A percentile compares a stretch with the other conserved stretches of the same genome.
Conservation (phyloP, 2,329 filamentous ascomycete genomes). For the Davidsoniella virescens region DNA sequence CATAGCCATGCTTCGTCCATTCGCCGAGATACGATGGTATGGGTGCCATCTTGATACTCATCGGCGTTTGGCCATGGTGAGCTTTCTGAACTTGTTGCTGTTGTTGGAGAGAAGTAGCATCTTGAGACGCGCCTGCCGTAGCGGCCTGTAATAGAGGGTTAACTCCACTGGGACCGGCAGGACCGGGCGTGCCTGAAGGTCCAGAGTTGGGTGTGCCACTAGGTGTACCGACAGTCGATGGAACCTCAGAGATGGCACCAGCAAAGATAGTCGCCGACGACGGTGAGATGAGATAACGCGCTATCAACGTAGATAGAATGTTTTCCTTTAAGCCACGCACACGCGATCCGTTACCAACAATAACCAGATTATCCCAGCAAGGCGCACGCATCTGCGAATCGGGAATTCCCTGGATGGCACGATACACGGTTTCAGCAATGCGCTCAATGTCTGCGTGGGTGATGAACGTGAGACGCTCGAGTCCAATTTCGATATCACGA, state of each 20-base stretch:
- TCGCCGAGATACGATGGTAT: conserved; percentile 77
- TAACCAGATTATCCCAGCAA: conserved; percentile 82
- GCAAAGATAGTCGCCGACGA: conserved; percentile 93
- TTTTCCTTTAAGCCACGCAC: conserved; percentile 74
- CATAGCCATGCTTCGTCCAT: conserved; percentile 67
- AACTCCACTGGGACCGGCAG: conserved; percentile 43
- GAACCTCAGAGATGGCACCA: conserved; percentile 68
- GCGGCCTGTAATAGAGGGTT: conserved; percentile 88
- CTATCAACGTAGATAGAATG: conserved; percentile 60
- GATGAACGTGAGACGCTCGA: conserved; percentile 57
- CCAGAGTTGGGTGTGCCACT: conserved; percentile 59
- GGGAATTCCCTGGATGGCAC: conserved; percentile 64
- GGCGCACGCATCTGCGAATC: conserved; percentile 71
- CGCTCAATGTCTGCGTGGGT: conserved; percentile 60
- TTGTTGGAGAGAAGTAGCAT: conserved; percentile 20
- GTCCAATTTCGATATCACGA: conserved; percentile 58
- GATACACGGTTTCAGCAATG: conserved; percentile 71
- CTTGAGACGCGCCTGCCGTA: conserved; percentile 50
- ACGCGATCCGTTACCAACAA: conserved; percentile 72
- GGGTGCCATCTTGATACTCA: conserved; percentile 61
- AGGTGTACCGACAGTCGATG: conserved; percentile 61
- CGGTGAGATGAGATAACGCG: conserved; percentile 79
- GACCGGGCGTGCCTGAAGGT: conserved; percentile 32
- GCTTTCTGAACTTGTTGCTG: conserved; percentile 26
- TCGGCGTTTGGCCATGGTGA: conserved; percentile 58